These are phyloP conservation scores for Lippia alba DNA, from an alignment of 305 asterid species.

Conservation along the genomic window DNA sequence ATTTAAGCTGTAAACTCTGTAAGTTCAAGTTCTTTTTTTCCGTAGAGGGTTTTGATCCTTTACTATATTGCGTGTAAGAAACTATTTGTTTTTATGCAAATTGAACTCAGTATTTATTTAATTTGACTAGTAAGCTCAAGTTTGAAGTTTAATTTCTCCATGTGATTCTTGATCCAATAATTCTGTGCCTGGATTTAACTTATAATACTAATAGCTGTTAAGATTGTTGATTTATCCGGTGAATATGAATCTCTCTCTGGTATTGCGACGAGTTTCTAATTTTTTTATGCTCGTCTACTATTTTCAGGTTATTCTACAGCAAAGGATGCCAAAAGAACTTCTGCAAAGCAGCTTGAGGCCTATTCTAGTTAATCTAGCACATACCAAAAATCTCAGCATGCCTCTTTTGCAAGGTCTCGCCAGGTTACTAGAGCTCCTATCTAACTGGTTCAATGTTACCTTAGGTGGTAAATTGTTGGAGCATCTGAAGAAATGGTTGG, in stretches of 20 bases:
- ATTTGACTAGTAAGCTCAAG: conserved; percentile 14
- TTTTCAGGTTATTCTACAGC: conserved; percentile 91
- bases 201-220: conserved; percentile 17
- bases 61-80: conserved; percentile 7
- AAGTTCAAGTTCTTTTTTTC: conserved; percentile 5
- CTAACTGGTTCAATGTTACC: conserved; percentile 99
- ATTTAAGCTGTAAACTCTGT: conserved; percentile 14
- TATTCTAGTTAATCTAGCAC: conserved; percentile 94
- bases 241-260: conserved; percentile 23
- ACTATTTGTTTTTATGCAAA: conserved; percentile 8
- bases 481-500: conserved; percentile 99
- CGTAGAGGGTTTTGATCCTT: conserved; percentile 5
- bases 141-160: conserved; percentile 13
- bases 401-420: conserved; percentile 99
- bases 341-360: conserved; percentile 99
- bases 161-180: not conserved
- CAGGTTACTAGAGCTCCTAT: conserved; percentile 94
- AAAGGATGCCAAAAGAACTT: conserved; percentile 98
- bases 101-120: conserved; percentile 25
- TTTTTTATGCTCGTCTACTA: conserved; percentile 22
- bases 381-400: conserved; percentile 98
- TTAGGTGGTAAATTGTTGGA: conserved; percentile 97
- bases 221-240: conserved; percentile 17
- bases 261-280: conserved; percentile 14
- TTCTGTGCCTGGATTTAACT: conserved; percentile 19